Percentiles rank a stretch among this genome's conserved stretches.
Conservation (phyloP, 2,329 filamentous ascomycete genomes). For the Pyricularia sp. region DNA sequence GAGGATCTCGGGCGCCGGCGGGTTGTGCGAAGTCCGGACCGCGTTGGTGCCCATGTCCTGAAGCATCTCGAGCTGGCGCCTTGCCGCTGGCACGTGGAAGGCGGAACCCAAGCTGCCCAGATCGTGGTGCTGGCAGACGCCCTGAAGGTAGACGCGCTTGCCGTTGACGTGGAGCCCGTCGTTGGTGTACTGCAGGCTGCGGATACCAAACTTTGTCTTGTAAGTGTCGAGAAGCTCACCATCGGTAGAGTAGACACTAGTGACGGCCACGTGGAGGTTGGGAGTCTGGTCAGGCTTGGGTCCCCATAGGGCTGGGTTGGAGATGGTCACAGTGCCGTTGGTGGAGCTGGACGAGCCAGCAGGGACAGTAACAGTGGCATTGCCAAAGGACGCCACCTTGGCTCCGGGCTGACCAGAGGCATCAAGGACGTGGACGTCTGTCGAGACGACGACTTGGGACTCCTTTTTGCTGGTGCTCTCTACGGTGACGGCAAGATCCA, state of each 20-base stretch:
- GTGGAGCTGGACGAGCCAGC: conserved; percentile 21
- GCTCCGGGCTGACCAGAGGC: conserved; percentile 16
- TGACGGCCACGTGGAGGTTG: conserved; percentile 37
- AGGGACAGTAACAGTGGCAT: conserved; percentile 17
- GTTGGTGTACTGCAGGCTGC: conserved; percentile 27
- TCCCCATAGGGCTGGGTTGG: conserved; percentile 36
- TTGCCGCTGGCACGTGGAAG: conserved; percentile 36
- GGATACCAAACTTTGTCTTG: conserved; percentile 40
- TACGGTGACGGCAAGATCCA: conserved; percentile 33
- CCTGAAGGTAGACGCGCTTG: conserved; percentile 31
- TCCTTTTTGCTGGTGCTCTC: conserved; percentile 29
- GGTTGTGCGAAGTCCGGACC: conserved; percentile 42
- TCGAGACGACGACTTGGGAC: conserved; percentile 26
- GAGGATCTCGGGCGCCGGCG: conserved; percentile 39
- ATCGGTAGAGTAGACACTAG: conserved; percentile 20
- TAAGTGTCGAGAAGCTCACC: conserved; percentile 24
- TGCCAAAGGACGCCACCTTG: conserved; percentile 24
- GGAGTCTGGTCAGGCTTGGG: conserved; percentile 34
- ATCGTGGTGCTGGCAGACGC: conserved; percentile 42
- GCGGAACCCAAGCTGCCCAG: conserved; percentile 39
- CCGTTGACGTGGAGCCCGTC: conserved; percentile 38
- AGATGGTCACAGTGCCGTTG: conserved; percentile 23
- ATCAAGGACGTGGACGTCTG: conserved; percentile 29
- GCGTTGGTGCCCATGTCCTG: conserved; percentile 40
- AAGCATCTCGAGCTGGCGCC: conserved; percentile 39